phyloP scores from a whole-genome alignment of 2,329 filamentous ascomycete species.

The Xylariaceae sp. region DNA sequence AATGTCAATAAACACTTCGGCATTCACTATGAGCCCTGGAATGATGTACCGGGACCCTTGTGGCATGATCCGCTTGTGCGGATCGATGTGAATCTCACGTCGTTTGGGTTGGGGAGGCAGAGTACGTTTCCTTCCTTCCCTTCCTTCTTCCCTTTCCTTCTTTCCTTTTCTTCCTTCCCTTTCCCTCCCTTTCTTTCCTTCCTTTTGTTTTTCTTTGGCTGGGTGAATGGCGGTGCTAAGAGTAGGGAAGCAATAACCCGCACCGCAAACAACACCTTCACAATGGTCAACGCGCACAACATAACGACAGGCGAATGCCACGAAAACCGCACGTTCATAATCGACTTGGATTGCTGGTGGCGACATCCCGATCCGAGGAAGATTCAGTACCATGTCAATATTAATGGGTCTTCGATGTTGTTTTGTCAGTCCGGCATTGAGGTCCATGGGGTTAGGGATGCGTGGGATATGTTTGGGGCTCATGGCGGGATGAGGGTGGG shows the following conservation, averaged over 20 bases:
- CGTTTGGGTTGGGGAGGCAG: neutral
- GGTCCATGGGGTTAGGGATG: neutral
- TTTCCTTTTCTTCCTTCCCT: too few relatives aligned
- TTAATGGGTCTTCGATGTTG: slow-evolving; percentile 15
- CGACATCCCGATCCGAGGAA: neutral
- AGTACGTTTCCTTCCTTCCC: neutral
- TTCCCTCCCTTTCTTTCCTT: too few relatives aligned
- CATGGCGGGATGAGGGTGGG: neutral
- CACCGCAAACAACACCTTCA: neutral
- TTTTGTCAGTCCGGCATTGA: slow-evolving; percentile 10
- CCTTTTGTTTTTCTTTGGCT: too few relatives aligned
- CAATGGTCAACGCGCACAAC: neutral
- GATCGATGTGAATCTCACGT: neutral
- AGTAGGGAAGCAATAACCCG: slow-evolving; percentile 5
- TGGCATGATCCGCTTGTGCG: slow-evolving; percentile 7
- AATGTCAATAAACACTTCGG: neutral
- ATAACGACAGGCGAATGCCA: slow-evolving; percentile 1
- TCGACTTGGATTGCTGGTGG: slow-evolving; percentile 10
- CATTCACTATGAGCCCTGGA: slow-evolving; percentile 3
- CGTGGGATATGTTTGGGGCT: neutral
- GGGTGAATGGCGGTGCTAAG: too few relatives aligned
- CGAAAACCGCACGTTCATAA: slow-evolving; percentile 4
- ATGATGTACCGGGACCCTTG: neutral
- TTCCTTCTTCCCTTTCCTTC: too few relatives aligned
- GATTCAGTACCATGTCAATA: neutral